Evolutionary conservation across 352 stramenopile genomes (phyloP), one percentile per base, ranked within the genome.

Genomic region (Globisporangium takayamanum): DNA sequence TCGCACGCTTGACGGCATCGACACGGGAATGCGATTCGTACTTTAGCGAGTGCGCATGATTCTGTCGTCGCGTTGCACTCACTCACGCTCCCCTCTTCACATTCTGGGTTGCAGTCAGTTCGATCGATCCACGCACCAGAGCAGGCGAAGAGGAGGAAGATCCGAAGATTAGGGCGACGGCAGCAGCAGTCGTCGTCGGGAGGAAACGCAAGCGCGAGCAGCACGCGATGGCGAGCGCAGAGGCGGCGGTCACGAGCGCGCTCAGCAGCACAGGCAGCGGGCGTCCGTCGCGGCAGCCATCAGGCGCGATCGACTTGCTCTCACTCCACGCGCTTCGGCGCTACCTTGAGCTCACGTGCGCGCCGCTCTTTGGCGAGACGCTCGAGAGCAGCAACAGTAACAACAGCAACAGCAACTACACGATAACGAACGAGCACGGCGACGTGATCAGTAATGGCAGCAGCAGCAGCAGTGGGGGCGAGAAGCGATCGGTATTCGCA

Each of bases 301-400:
- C 60, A 52, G 54, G 54, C 33, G 64, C 57, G 41, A 65, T 67
- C 46, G 76, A 84, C 59, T 55, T 77, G 53, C 65, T 87, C 44
- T 51, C 69, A 25, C 66, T 81, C 25, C 62, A 62, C 39, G 67
- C 71, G 51, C 80, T 93, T 55, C 71, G 65, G 57, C 69, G 68
- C 55, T 85, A 89, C 54, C 70, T 93, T 36, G 64, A 89, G 67
- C 61, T 73, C 47, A 80, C 81, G 20, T 90, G 81, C 53, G 69
- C 80, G 56, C 74, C 84, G 55, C 69, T 93, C 52, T 82, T 93
- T 53, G 75, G 79, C 30, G 76, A 87, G 41, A 70, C 67, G n/a
- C 66, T 54, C 30, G 61, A 72, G 25, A 72, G 76, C 12, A 57
- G 20, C 6, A 48, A 20, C 22, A 49, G 14, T 6, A 57, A 28